phyloP scores from a whole-genome alignment of 2,329 filamentous ascomycete genomes.

The Colletotrichum tofieldiae region DNA sequence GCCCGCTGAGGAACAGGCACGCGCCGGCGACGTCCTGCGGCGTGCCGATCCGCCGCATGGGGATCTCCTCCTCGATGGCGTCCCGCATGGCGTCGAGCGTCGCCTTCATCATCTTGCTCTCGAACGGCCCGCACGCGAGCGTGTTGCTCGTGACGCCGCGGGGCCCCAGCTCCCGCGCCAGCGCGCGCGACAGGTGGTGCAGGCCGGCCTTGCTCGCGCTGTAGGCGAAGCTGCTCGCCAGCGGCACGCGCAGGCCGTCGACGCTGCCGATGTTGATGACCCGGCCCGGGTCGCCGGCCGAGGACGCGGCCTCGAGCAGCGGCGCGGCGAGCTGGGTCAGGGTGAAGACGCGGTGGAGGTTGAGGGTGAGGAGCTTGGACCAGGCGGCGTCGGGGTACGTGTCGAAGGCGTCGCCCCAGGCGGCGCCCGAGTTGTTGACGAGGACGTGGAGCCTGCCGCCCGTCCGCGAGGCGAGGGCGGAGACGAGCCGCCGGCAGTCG shows the following conservation, averaged over 20 bases:
- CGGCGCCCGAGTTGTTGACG: slow-evolving; percentile 77
- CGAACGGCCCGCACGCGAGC: slow-evolving; percentile 80
- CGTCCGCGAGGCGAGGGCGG: slow-evolving; percentile 66
- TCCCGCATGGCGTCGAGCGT: slow-evolving; percentile 71
- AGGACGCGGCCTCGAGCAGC: slow-evolving; percentile 61
- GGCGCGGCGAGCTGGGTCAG: slow-evolving; percentile 75
- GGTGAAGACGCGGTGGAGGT: slow-evolving; percentile 79
- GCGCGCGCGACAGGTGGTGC: slow-evolving; percentile 73
- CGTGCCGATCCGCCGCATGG: slow-evolving; percentile 77
- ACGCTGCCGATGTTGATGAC: slow-evolving; percentile 78
- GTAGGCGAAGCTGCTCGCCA: slow-evolving; percentile 74
- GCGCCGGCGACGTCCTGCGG: slow-evolving; percentile 80
- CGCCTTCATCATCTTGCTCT: slow-evolving; percentile 78
- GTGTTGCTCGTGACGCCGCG: slow-evolving; percentile 76
- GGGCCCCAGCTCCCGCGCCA: slow-evolving; percentile 73
- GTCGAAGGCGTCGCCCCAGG: slow-evolving; percentile 75
- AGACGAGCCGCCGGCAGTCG: slow-evolving; percentile 68
- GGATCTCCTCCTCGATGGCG: slow-evolving; percentile 71
- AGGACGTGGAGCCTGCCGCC: slow-evolving; percentile 69
- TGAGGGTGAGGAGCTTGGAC: slow-evolving; percentile 74
- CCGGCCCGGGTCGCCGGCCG: slow-evolving; percentile 64
- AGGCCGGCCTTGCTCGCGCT: slow-evolving; percentile 74
- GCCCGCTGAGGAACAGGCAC: slow-evolving; percentile 78
- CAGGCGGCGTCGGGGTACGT: slow-evolving; percentile 72
- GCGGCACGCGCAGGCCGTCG: slow-evolving; percentile 74